These are phyloP conservation scores for Phanerochaete sordida DNA, from an alignment of 768 basidiomycete species.

Conservation along the genomic window DNA sequence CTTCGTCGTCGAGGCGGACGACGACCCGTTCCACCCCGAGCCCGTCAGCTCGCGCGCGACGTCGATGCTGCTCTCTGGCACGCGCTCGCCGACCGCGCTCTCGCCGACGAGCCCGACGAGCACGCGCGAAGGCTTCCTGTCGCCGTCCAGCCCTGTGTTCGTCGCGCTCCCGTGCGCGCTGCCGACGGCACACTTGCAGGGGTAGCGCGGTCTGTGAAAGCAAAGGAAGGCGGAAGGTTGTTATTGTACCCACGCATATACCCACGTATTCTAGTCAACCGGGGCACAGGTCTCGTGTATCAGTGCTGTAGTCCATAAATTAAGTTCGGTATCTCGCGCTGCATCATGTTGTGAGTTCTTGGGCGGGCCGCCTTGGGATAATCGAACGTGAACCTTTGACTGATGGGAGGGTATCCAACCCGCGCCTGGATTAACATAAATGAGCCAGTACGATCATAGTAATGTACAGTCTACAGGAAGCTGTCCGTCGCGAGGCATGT, in stretches of 20 bases:
- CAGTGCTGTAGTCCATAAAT: no score
- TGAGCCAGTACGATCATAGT: not conserved
- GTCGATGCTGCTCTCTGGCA: not conserved
- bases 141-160: not conserved
- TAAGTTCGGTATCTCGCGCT: no score
- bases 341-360: no score
- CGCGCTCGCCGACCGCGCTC: not conserved
- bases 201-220: not conserved
- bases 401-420: no score
- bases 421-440: not conserved
- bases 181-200: not conserved
- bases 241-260: no score
- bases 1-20: constrained; percentile 1
- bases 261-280: no score
- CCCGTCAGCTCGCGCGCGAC: not conserved
- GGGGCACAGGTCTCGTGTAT: no score
- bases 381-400: no score
- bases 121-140: not conserved
- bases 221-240: no score
- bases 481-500: not conserved
- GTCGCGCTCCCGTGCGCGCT: not conserved
- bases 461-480: constrained; percentile 9
- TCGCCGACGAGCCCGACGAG: not conserved
- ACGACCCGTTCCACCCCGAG: not conserved
- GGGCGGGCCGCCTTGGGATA: no score